Evolutionary conservation across 257 asterid species (phyloP).

Genomic region (Parsonsia alboflavescens): DNA sequence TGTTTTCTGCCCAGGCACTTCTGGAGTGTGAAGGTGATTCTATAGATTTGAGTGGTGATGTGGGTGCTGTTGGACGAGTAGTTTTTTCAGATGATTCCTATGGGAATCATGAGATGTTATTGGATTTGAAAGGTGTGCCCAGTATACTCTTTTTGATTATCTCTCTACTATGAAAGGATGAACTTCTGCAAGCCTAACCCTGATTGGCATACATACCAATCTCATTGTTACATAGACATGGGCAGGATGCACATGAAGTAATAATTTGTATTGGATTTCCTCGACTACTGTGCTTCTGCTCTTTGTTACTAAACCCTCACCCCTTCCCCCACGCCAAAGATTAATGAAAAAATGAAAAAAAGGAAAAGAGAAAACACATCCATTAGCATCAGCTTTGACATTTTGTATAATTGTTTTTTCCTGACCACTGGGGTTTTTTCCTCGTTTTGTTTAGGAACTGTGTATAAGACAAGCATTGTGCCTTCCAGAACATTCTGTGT

Average conservation of each 20-base stretch:
- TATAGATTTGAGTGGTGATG: constrained; percentile 90
- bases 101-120: constrained; percentile 58
- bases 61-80: constrained; percentile 84
- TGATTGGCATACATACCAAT: not conserved
- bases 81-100: constrained; percentile 61
- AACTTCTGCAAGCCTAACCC: not conserved
- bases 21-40: constrained; percentile 93
- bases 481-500: constrained; percentile 95
- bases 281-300: too few species aligned
- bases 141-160: not conserved
- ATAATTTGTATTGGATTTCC: too few species aligned
- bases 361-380: not conserved
- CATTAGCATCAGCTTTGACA: not conserved
- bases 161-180: not conserved
- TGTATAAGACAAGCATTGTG: constrained; percentile 68
- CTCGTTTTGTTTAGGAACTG: constrained; percentile 51
- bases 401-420: not conserved
- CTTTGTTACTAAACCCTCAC: too few species aligned
- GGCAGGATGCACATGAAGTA: too few species aligned
- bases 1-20: constrained; percentile 49
- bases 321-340: too few species aligned
- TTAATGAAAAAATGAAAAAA: not conserved
- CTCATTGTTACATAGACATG: too few species aligned
- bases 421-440: not conserved
- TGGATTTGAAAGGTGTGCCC: constrained; percentile 82